These are phyloP conservation scores for Colletotrichum higginsianum DNA, from an alignment of 2,329 filamentous ascomycete genomes.

Conservation along the genomic window DNA sequence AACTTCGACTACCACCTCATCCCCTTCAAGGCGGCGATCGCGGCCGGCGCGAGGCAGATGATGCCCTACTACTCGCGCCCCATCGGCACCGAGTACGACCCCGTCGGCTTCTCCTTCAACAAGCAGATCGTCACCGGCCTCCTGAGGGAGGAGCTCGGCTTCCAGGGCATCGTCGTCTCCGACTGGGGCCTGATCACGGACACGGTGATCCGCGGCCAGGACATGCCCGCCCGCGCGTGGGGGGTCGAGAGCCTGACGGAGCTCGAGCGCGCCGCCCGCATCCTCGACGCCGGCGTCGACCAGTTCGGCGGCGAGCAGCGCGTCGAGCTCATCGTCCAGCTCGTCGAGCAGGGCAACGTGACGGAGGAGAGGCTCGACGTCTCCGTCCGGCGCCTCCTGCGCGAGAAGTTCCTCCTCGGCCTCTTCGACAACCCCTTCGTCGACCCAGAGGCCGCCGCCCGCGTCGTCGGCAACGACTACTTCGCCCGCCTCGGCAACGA, in stretches of 20 bases:
- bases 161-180: constrained; percentile 65
- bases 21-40: constrained; percentile 65
- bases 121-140: constrained; percentile 65
- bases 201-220: constrained; percentile 56
- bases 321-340: constrained; percentile 63
- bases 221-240: constrained; percentile 65
- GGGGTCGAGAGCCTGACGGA: constrained; percentile 62
- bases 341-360: constrained; percentile 58
- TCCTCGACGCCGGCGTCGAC: constrained; percentile 66
- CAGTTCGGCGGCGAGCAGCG: constrained; percentile 66
- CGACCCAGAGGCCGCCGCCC: constrained; percentile 57
- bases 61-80: constrained; percentile 68
- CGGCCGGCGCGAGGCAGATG: constrained; percentile 64
- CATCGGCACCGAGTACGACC: constrained; percentile 61
- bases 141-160: constrained; percentile 62
- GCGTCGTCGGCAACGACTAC: constrained; percentile 60
- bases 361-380: constrained; percentile 60
- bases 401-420: constrained; percentile 66
- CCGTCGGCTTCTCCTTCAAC: constrained; percentile 67
- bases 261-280: constrained; percentile 57
- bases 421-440: constrained; percentile 68
- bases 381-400: constrained; percentile 62
- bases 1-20: constrained; percentile 66
- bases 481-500: constrained; percentile 50
- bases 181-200: constrained; percentile 70